Evolutionary conservation across 2,329 filamentous ascomycete genomes (phyloP), one percentile per base, ranked within the genome.

Genomic region (Thelonectria rubi): DNA sequence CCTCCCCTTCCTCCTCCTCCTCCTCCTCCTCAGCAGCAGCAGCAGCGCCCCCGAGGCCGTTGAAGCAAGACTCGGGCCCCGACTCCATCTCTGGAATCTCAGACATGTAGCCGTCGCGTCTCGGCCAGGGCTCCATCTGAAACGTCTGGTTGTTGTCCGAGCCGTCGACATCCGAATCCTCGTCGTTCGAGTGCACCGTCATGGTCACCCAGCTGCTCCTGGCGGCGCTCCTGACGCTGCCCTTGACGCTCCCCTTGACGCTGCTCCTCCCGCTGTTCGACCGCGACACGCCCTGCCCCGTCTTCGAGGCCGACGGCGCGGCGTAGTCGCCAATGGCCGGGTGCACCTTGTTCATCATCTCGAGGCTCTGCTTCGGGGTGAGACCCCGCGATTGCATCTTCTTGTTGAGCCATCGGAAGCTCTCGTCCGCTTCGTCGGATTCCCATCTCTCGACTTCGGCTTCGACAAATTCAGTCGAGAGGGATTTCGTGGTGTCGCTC

Each of bases 261-360:
- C 3, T 14, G 32, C 32, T 30, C 26, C 9, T 26, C 20, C 24
- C 15, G 21, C 43, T 47, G 20, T 14, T 34, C 32, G 32, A 11
- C 14, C 11, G 32, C 14, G 32, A 11, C 32, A 30, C 7, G 10
- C 14, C 9, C 20, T 34, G 17, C 8, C 32, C 9, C 14, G 24
- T 12, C 14, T 42, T 30, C 18, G 50, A 30, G 30, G 58, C 21
- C 11, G 10, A 26, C 24, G 47, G 57, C 15, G 48, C 20, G 14
- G 47, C 32, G 30, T 60, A 72, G 42, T 70, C 65, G 24, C 65
- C 62, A 10, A 71, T 52, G 8, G 58, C 63, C n/a, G 65, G 63
- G 14, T 70, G 65, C 24, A 65, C 48, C n/a, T 64, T 53, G 2
- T 50, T 52, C 58, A 47, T 55, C 60, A 32, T 60, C 37, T 37